Evolutionary conservation across 768 basidiomycete species (phyloP).

Genomic region (Termitomyces sp.): DNA sequence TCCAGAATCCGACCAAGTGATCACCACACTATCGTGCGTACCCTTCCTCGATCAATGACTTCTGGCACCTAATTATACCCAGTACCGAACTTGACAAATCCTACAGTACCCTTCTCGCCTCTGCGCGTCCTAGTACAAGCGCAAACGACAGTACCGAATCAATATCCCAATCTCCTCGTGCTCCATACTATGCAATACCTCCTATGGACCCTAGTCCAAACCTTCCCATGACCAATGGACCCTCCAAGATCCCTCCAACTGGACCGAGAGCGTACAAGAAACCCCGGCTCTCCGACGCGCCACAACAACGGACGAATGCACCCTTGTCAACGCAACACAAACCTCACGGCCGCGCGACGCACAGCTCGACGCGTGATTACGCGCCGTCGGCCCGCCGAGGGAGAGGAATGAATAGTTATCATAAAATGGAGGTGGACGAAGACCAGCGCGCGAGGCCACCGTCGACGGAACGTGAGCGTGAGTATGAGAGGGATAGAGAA

Average conservation of each 20-base stretch:
- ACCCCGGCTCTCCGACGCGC: constrained; percentile 59
- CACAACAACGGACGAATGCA: not conserved
- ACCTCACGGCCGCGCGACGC: constrained; percentile 9
- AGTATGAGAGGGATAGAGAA: constrained; percentile 23
- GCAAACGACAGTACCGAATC: constrained; percentile 28
- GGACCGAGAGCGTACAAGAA: constrained; percentile 81
- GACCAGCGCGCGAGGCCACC: constrained; percentile 38
- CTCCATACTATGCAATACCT: constrained; percentile 31
- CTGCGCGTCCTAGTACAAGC: constrained; percentile 33
- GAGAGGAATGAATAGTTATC: constrained; percentile 21
- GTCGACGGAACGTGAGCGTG: constrained; percentile 30
- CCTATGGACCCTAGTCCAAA: constrained; percentile 10
- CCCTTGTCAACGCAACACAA: constrained; percentile 14
- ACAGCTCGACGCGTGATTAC: constrained; percentile 17
- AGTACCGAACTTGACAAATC: constrained; percentile 78
- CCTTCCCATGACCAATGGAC: constrained; percentile 20
- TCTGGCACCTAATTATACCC: constrained; percentile 11
- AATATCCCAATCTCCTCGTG: constrained; percentile 42
- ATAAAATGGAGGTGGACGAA: constrained; percentile 49
- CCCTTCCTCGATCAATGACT: constrained; percentile 8
- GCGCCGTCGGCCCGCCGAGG: constrained; percentile 11
- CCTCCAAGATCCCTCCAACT: constrained; percentile 59
- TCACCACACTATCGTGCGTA: constrained; percentile 67
- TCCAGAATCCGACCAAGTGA: constrained; percentile 73
- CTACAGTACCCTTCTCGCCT: constrained; percentile 52